phyloP scores from a whole-genome alignment of 108 stramenopile genomes.

The Fragilaria radians region DNA sequence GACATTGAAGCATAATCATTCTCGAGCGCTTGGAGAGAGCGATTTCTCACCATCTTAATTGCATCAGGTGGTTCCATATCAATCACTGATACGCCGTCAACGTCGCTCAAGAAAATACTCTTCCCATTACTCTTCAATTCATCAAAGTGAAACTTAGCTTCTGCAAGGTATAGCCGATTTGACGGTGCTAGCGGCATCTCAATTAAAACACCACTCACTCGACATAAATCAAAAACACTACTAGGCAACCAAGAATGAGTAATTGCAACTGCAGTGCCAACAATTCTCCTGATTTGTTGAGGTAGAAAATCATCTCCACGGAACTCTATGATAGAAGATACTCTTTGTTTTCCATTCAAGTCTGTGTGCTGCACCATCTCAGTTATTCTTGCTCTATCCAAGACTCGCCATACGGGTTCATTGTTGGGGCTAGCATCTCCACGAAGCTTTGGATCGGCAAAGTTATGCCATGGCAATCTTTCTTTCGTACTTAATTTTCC shows the following conservation, averaged over 20 bases:
- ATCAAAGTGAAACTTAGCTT: constrained; percentile 57
- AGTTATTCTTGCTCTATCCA: constrained; percentile 54
- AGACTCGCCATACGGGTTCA: constrained; percentile 59
- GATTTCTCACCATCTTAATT: background rate
- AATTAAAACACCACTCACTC: constrained; percentile 24
- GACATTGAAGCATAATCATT: background rate
- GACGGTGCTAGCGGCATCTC: constrained; percentile 41
- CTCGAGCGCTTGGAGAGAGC: background rate
- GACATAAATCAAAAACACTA: constrained; percentile 41
- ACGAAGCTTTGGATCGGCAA: constrained; percentile 40
- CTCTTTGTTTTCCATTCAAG: background rate
- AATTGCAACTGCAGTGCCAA: constrained; percentile 46
- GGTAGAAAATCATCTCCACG: constrained; percentile 53
- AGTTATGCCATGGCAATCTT: constrained; percentile 65
- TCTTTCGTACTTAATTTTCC: constrained; percentile 50
- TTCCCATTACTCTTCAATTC: constrained; percentile 30
- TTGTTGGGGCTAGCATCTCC: constrained; percentile 57
- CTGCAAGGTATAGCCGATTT: constrained; percentile 35
- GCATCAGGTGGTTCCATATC: background rate
- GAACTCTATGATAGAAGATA: constrained; percentile 42
- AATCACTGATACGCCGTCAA: background rate
- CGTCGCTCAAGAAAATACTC: constrained; percentile 17
- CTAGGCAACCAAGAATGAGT: constrained; percentile 56
- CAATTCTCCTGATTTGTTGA: constrained; percentile 46
- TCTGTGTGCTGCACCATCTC: constrained; percentile 19